These are phyloP conservation scores for Fusarium nodosum DNA, from an alignment of 2,329 filamentous ascomycete species.

Conservation along the genomic window DNA sequence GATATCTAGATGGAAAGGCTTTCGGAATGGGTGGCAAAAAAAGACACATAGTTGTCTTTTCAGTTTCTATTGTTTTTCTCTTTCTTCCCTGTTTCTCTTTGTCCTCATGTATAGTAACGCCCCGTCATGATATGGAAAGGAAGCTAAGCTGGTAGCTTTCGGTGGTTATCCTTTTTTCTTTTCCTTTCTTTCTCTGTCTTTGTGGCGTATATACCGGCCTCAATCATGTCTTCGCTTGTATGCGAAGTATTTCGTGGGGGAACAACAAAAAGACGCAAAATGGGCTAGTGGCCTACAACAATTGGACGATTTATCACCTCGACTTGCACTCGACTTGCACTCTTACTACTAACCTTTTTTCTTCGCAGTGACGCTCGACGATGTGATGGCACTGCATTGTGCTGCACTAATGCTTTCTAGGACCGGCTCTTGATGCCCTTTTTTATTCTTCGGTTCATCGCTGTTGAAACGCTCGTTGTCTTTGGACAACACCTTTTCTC, in stretches of 20 bases:
- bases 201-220: conserved; percentile 37
- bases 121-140: conserved; percentile 40
- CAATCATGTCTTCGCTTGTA: not conserved
- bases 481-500: conserved; percentile 61
- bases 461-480: conserved; percentile 42
- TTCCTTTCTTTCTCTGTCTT: conserved; percentile 1
- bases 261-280: conserved; percentile 2
- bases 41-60: conserved; percentile 2
- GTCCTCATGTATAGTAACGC: conserved; percentile 44
- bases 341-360: conserved; percentile 48
- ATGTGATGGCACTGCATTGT: conserved; percentile 26
- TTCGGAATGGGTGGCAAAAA: conserved; percentile 13
- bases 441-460: conserved; percentile 29
- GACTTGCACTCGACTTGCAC: conserved; percentile 12
- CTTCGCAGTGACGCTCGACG: conserved; percentile 48
- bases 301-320: conserved; percentile 44
- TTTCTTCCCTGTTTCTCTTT: conserved; percentile 12
- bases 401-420: not conserved
- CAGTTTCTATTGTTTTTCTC: conserved; percentile 3
- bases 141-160: conserved; percentile 4
- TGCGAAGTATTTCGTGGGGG: conserved; percentile 20
- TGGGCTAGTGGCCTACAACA: conserved; percentile 43
- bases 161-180: not conserved
- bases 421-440: conserved; percentile 14
- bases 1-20: conserved; percentile 25